Percentiles rank a stretch among this genome's conserved stretches.
Conservation (phyloP, 2,329 filamentous ascomycete genomes). For the Pseudopyricularia javanii region DNA sequence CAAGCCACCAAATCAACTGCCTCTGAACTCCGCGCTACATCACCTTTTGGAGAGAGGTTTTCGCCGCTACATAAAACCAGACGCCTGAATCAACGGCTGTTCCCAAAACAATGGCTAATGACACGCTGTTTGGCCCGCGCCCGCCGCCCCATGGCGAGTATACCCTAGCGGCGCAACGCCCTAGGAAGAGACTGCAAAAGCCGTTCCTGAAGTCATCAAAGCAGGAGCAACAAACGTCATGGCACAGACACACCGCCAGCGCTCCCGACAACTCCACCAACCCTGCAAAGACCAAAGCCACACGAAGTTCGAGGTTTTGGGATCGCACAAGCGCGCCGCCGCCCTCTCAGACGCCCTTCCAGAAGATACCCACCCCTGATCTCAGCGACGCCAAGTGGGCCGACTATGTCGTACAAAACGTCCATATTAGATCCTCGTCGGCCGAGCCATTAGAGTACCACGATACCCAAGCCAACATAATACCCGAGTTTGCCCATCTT, state of each 20-base stretch:
- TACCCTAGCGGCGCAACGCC: constrained; percentile 10
- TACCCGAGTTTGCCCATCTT: constrained; percentile 25
- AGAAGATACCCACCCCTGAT: constrained; percentile 13
- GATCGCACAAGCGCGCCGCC: constrained; percentile 3
- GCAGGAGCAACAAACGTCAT: neutral
- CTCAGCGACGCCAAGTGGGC: constrained; percentile 20
- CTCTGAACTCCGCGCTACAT: neutral
- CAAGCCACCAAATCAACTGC: neutral
- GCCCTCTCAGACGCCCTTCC: constrained; percentile 7
- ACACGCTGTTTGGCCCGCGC: neutral
- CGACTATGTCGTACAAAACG: constrained; percentile 13
- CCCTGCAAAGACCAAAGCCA: neutral
- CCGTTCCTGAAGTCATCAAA: neutral
- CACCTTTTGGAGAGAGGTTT: neutral
- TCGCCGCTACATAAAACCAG: neutral
- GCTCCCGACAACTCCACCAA: neutral
- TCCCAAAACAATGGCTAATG: neutral
- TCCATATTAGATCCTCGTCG: neutral
- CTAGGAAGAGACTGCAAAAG: constrained; percentile 21
- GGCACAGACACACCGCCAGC: constrained; percentile 1
- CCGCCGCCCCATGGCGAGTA: neutral
- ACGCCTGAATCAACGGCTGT: neutral
- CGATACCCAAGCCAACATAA: constrained; percentile 4
- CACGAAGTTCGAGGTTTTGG: neutral
- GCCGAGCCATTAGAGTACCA: constrained; percentile 5